A percentile compares a stretch with the other conserved stretches of the same genome.
Conservation (phyloP, 73 alveolate species). For the Paramecium sonneborni region DNA sequence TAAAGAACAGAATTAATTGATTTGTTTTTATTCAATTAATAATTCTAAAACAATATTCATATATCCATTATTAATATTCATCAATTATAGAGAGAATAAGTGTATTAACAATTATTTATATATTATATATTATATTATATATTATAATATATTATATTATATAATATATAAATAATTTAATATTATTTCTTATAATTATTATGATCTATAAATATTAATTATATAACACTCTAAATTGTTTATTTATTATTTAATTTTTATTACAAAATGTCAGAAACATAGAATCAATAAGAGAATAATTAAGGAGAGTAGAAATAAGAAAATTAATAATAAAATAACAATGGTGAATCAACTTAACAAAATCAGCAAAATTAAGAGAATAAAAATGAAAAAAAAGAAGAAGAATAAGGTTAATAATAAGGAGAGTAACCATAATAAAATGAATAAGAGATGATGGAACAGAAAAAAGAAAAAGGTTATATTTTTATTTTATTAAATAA, state of each 20-base stretch:
- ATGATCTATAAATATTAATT: background rate
- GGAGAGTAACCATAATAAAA: background rate
- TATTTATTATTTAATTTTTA: background rate
- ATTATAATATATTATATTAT: too few species aligned
- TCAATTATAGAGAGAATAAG: background rate
- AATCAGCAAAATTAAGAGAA: background rate
- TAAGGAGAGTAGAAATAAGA: background rate
- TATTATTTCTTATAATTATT: background rate
- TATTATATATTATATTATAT: too few species aligned
- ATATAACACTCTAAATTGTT: background rate
- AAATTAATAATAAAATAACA: background rate
- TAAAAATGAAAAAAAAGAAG: background rate
- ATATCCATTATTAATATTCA: background rate
- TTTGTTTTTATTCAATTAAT: background rate
- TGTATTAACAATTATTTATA: too few species aligned
- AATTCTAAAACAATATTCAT: background rate
- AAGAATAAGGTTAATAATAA: background rate
- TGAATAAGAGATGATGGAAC: background rate
- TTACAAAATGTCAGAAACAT: background rate
- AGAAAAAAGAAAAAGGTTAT: constrained; percentile 11
- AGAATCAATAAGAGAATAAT: background rate
- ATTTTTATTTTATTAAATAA: background rate
- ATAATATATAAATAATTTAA: background rate
- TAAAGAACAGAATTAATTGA: constrained; percentile 44
- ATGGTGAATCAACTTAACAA: background rate